Evolutionary conservation across 495 filamentous ascomycete species (phyloP).

Genomic region (Pyrenopolyporus hunteri): DNA sequence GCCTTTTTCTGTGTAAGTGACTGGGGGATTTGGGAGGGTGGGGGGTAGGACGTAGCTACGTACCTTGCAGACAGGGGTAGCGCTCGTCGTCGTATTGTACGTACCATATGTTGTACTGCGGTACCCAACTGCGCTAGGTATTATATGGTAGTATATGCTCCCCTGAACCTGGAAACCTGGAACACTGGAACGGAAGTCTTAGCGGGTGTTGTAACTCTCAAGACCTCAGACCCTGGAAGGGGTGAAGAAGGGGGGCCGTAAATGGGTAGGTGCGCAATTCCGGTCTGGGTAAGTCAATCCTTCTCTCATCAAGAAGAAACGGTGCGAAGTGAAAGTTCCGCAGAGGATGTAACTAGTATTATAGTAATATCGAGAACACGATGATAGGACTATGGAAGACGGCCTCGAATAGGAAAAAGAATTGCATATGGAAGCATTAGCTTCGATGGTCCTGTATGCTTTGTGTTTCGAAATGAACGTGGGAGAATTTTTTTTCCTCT

Average conservation of each 20-base stretch:
- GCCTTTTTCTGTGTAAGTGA: slow-evolving; percentile 22
- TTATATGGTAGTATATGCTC: slow-evolving; percentile 16
- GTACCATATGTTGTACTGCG: no score
- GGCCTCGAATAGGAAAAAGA: slow-evolving; percentile 5
- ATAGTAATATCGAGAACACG: slow-evolving; percentile 28
- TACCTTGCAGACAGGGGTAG: slow-evolving; percentile 26
- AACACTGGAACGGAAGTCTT: slow-evolving; percentile 35
- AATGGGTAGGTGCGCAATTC: not conserved
- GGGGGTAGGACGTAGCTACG: slow-evolving; percentile 32
- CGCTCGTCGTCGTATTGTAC: no score
- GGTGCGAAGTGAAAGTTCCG: slow-evolving; percentile 4
- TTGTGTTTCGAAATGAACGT: slow-evolving; percentile 42
- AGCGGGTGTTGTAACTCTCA: slow-evolving; percentile 38
- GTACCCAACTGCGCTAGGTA: no score
- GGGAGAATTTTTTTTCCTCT: no score
- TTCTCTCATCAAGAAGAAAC: slow-evolving; percentile 23
- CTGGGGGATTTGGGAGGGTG: not conserved
- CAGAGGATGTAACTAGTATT: slow-evolving; percentile 24
- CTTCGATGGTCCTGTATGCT: slow-evolving; percentile 22
- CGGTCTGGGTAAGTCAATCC: slow-evolving; percentile 4
- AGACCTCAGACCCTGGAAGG: slow-evolving; percentile 27
- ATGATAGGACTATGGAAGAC: not conserved
- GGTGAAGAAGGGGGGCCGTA: not conserved
- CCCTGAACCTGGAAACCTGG: slow-evolving; percentile 45
- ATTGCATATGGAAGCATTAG: no score